phyloP scores from a whole-genome alignment of 1,139 yeast genomes.

The Pichia sp. region DNA sequence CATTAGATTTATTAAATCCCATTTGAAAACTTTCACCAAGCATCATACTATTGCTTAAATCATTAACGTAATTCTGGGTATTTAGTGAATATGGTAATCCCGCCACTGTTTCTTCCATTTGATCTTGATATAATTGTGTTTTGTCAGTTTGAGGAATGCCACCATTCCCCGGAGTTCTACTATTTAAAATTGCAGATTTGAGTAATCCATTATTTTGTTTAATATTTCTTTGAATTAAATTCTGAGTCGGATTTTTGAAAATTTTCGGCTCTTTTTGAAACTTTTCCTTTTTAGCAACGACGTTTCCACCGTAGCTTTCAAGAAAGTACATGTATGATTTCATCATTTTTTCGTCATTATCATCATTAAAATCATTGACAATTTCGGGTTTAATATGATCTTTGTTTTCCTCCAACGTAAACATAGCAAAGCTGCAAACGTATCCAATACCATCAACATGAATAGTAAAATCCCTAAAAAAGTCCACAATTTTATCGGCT shows the following conservation, averaged over 20 bases:
- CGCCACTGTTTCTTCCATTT: slow-evolving; percentile 28
- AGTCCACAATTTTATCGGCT: slow-evolving; percentile 75
- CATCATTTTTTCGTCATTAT: slow-evolving; percentile 83
- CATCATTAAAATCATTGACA: slow-evolving; percentile 42
- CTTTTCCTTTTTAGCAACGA: neutral
- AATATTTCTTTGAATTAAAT: neutral
- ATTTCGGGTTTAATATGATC: slow-evolving; percentile 35
- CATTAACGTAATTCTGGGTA: slow-evolving; percentile 19
- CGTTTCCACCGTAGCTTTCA: slow-evolving; percentile 59
- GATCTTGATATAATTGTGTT: slow-evolving; percentile 10
- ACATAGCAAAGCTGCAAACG: slow-evolving; percentile 91
- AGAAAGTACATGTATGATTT: slow-evolving; percentile 82
- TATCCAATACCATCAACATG: slow-evolving; percentile 94
- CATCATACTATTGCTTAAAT: slow-evolving; percentile 26
- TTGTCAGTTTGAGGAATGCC: neutral
- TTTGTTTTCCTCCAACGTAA: slow-evolving; percentile 62
- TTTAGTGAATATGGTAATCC: slow-evolving; percentile 21
- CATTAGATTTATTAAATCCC: slow-evolving; percentile 4
- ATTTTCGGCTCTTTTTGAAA: no score
- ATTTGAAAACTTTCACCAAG: slow-evolving; percentile 29
- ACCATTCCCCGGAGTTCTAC: slow-evolving; percentile 8
- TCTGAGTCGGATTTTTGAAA: slow-evolving; percentile 11
- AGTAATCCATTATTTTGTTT: slow-evolving; percentile 15
- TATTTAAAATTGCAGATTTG: slow-evolving; percentile 21
- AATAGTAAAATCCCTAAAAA: slow-evolving; percentile 79